Evolutionary conservation across 2,329 filamentous ascomycete species (phyloP), one percentile per base, ranked within the genome.

Genomic region (Fusarium sp.): DNA sequence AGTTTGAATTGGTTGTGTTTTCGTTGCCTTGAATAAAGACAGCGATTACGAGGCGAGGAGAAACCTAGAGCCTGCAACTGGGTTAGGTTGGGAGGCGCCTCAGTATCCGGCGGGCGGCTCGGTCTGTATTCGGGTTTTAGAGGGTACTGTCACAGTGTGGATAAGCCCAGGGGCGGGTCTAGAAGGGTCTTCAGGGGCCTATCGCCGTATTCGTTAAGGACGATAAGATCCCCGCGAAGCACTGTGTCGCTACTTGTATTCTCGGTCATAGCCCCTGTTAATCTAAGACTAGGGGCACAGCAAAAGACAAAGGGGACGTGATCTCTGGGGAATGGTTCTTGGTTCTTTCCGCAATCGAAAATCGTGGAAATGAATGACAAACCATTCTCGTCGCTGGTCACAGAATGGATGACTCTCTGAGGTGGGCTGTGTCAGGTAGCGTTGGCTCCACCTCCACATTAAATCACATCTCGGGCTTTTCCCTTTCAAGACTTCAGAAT

Each of bases 21-120:
- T 62, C 40, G 53, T 52, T 60, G 65, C n/a, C 53, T 61, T 65
- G 15, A 48, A n/a, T 37, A 46, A 39, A 41, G 47, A 50, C 46
- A 47, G 51, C 54, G 50, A 63, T 70, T 67, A 70, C 57, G 53
- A 67, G 64, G 55, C 62, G 59, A 70, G 67, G 59, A 70, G 63
- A 61, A 51, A 57, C 33, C 32, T 40, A 46, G 50, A 61, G 47
- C 43, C 54, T 59, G 55, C 48, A 40, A 48, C 49, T n/a, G 35
- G 35, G 35, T 37, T 37, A 37, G 35, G 5, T 27, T 33, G 48
- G 33, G 41, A 27, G 35, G 19, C 45, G 20, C 43, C 32, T 63
- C 58, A 60, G 56, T 33, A 33, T 62, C 57, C 49, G 58, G 44
- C 45, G 30, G 27, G 43, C 39, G 65, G 51, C 35, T 37, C 35